Conservation (phyloP, 192 early-diverging fungal species). For the Allomyces macrogynus region DNA sequence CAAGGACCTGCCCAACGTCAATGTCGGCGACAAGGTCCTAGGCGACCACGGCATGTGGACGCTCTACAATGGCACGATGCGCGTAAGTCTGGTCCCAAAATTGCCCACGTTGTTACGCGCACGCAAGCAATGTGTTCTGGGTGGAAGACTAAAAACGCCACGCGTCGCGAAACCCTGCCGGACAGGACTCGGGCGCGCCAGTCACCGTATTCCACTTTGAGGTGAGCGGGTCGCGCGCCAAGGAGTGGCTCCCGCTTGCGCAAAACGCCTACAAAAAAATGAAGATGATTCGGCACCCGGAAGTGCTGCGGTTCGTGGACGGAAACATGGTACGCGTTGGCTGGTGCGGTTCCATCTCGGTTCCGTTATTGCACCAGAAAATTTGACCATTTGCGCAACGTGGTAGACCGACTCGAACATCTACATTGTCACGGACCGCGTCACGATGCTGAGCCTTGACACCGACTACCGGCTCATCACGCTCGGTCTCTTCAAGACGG, state of each 20-base stretch:
- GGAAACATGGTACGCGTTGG: conserved; percentile 48
- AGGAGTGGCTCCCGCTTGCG: conserved; percentile 58
- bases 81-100: conserved; percentile 16
- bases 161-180: not conserved
- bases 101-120: not conserved
- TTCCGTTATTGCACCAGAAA: not conserved
- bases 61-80: conserved; percentile 30
- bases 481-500: conserved; percentile 80
- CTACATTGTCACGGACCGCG: conserved; percentile 73
- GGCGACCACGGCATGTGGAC: conserved; percentile 8
- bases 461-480: conserved; percentile 38
- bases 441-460: conserved; percentile 26
- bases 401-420: conserved; percentile 34
- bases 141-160: not conserved
- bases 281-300: conserved; percentile 79
- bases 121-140: not conserved
- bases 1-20: not conserved
- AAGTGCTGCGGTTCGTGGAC: conserved; percentile 63
- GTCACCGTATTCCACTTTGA: conserved; percentile 77
- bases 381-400: too few relatives aligned
- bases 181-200: conserved; percentile 36
- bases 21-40: not conserved
- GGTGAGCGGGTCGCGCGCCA: conserved; percentile 20
- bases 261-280: conserved; percentile 68
- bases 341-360: not conserved